Evolutionary conservation across 129 eudicot genomes (phyloP).

Genomic region (Cynara cardunculus): DNA sequence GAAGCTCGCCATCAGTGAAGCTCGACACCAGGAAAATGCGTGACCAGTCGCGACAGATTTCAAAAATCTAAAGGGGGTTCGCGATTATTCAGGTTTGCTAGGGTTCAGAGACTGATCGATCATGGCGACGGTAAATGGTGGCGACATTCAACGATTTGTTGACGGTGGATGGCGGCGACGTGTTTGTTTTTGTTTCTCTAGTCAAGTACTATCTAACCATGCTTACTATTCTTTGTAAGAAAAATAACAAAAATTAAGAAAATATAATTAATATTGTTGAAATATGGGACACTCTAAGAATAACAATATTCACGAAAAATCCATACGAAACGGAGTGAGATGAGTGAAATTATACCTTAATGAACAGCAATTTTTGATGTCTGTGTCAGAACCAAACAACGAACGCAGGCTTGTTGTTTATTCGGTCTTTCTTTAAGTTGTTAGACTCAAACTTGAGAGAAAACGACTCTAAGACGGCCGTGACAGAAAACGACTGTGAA

Average conservation of each 20-base stretch:
- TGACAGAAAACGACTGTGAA: background rate
- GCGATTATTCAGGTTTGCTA: background rate
- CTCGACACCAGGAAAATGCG: background rate
- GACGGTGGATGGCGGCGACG: background rate
- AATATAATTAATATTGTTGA: background rate
- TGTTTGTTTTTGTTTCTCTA: too few relatives aligned
- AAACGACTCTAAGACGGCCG: background rate
- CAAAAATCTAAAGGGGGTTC: background rate
- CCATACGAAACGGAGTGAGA: background rate
- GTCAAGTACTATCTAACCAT: background rate
- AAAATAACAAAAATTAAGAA: too few relatives aligned
- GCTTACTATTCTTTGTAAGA: background rate
- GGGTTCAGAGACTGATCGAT: background rate
- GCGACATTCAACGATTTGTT: too few relatives aligned
- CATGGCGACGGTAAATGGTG: background rate
- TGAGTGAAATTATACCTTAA: background rate
- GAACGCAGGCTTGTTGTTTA: background rate
- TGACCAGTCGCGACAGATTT: background rate
- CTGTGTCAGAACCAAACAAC: background rate
- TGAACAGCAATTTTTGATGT: background rate
- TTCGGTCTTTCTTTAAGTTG: background rate
- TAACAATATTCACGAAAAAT: too few relatives aligned
- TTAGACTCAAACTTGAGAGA: background rate
- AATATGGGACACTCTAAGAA: too few relatives aligned
- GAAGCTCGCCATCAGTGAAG: constrained; percentile 4